Percentiles rank a stretch among this genome's conserved stretches.
Conservation (phyloP, 2,329 filamentous ascomycete species). For the Fusarium succisae region DNA sequence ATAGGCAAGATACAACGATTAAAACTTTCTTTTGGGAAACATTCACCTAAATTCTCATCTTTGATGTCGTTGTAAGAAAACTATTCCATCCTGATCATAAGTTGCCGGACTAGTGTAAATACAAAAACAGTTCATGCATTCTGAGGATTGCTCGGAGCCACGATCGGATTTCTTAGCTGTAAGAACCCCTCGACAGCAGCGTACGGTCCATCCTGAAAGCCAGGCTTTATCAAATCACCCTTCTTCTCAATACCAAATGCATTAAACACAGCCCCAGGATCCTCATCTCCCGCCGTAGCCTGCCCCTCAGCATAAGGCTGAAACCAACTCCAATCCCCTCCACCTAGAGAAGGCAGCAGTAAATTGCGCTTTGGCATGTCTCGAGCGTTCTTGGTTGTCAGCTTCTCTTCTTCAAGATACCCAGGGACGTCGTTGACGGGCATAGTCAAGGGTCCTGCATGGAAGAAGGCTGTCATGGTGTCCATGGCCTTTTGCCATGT, state of each 20-base stretch:
- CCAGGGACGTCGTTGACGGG: constrained; percentile 32
- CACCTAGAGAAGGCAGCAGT: constrained; percentile 28
- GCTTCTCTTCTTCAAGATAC: not conserved
- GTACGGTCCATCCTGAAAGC: constrained; percentile 7
- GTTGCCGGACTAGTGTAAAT: not conserved
- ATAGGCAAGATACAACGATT: not conserved
- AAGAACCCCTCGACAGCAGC: constrained; percentile 18
- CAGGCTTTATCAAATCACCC: not conserved
- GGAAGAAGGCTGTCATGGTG: constrained; percentile 54
- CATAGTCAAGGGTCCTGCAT: constrained; percentile 48
- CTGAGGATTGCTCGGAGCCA: not conserved
- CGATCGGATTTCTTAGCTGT: not conserved
- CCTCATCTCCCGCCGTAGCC: not conserved
- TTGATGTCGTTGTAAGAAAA: fast-evolving
- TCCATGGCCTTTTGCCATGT: constrained; percentile 50
- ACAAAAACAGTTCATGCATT: not conserved
- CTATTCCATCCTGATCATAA: not conserved
- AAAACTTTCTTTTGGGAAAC: not conserved
- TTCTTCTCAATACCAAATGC: not conserved
- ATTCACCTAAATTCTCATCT: fast-evolving
- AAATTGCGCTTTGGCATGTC: constrained; percentile 1
- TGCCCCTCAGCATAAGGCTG: constrained; percentile 42
- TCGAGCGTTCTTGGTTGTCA: not conserved
- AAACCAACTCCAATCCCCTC: constrained; percentile 47
- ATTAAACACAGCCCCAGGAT: not conserved